Base-by-base conservation (phyloP, 495 filamentous ascomycete genomes). In the Aspergillus indologenus region DNA sequence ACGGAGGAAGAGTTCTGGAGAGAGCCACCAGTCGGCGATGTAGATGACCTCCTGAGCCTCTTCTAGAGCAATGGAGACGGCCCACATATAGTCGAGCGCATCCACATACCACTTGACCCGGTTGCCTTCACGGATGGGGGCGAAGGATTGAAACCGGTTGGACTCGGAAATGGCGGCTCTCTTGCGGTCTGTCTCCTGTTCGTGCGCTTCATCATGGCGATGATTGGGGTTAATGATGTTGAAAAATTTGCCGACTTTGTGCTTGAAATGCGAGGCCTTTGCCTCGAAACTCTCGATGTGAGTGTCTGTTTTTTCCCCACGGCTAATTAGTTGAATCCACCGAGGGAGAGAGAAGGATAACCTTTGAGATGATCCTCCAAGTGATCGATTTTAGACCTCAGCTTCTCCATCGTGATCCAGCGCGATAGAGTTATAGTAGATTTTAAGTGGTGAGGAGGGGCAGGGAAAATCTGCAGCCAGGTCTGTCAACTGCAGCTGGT, bases 21-120 rank as follows among this genome's bases (percentile, higher is more conserved):
- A 93, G 11, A 98, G 75, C 93, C 94, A 98, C 93, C 93, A 98
- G 69, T 97, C 94, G 20, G 79, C 91, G 56, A 98, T 92, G 71
- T 97, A 98, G 61, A 98, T 96, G 12, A 88, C 87, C 72, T 98
- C 94, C 59, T 89, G 88, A 29, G 94, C 93, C 24, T 84, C 77
- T 61, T 97, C 93, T 21, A 97, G 77, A 0, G 93, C 92, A 2
- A 85, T 85, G 0, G 90, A 94, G 6, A 98, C 91, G 1, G 93
- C 86, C 87, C 90, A 96, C 66, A 92, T 90, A 70, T 98, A 98
- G 72, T 98, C 90, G 42, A 88, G 78, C 0, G 89, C 93, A 68
- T 97, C 93, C 8, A 96, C 90, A 78, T 97, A 98, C 92, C 92
- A 97, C 77, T 98, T 98, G 59, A 96, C 81, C 57, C 86, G 82